Base-by-base conservation (phyloP, 305 asterid species). In the Rubia balearica region DNA sequence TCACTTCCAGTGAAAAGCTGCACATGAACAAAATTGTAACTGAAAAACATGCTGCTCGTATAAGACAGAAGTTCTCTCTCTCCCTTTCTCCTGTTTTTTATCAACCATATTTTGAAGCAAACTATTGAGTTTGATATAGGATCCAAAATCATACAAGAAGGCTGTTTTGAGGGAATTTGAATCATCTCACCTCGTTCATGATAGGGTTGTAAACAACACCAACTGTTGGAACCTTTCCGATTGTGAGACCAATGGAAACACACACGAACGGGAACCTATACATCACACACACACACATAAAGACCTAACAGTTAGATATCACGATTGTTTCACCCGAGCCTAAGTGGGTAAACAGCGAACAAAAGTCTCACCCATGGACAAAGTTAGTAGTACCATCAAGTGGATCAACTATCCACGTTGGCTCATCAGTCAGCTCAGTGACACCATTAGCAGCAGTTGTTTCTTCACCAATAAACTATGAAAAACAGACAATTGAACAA, bases 351-450 rank as follows among this genome's bases (percentile, higher is more conserved):
- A 16, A 43, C 11, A 45, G 17, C 8, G 21, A 22, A 55, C 61
- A 67, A 41, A 40, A 78, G 59, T 71, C 85, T 73, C 84, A 85
- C 99, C 97, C 96, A 30, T 94, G 99, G 68, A 91, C 98, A 82
- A 94, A 94, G 68, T 94, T 94, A 74, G 96, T 94, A 6, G 98
- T 94, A 80, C 99, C 99, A 75, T 94, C 99, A 24, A 91, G 77
- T 66, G 99, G 99, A 84, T 94, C 99, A 78, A 94, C 97, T 72
- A 94, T 85, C 99, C 99, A 94, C 69, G 97, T 94, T 62, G 99
- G 99, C 69, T 88, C 95, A 70, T 89, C 90, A 19, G 96, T 91
- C 84, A 94, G 84, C 79, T 81, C 90, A 69, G 89, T 76, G 61
- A 43, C 82, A 38, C 99, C 97, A 81, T 30, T 74, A 68, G 96